Base-by-base conservation (phyloP, 805 yeast genomes). In the Zygoascus ofunaensis region DNA sequence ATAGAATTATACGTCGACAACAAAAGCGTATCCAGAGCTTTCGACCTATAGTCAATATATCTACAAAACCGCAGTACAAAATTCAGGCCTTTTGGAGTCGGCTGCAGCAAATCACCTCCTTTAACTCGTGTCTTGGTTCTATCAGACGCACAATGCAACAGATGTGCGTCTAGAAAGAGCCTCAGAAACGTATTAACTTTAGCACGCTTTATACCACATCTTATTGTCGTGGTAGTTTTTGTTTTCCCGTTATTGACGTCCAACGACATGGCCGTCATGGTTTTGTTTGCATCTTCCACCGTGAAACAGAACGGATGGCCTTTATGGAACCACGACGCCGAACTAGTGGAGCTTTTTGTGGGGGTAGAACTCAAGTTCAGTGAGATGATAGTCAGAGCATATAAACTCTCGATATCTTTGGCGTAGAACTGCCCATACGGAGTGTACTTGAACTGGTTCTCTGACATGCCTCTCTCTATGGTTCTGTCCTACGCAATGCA, bases 71-170 rank as follows among this genome's bases (percentile, higher is more conserved):
- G 65, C 41, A 76, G 77, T 2, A 89, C 61, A 0, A 86, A 56
- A 0, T 87, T 79, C 5, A 87, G 77, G 1, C 97, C 97, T 56
- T 90, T 90, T 0, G 97, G 87, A 0, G 96, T 86, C 3, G 95
- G 95, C 57, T 90, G 97, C 23, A 86, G 57, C 2, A 67, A 48
- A 0, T 69, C 64, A 3, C 62, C 65, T 0, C 55, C 62, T 41
- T 71, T 72, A 4, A 79, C 70, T 35, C 58, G 63, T 12, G 58
- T 50, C 36, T 82, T 58, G 0, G 95, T 86, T 54, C 90, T 66
- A 49, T 82, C 87, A 2, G 76, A 74, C 0, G 95, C 95, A 12
- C 76, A 74, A 57, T 87, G 95, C 7, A 87, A 52, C 1, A 86
- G 61, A 49, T 45, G 46, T 2, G 56, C 49, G 7, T 21, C 24